phyloP scores from a whole-genome alignment of 1,284 basidiomycete species.

The Cutaneotrichosporon cutaneum region DNA sequence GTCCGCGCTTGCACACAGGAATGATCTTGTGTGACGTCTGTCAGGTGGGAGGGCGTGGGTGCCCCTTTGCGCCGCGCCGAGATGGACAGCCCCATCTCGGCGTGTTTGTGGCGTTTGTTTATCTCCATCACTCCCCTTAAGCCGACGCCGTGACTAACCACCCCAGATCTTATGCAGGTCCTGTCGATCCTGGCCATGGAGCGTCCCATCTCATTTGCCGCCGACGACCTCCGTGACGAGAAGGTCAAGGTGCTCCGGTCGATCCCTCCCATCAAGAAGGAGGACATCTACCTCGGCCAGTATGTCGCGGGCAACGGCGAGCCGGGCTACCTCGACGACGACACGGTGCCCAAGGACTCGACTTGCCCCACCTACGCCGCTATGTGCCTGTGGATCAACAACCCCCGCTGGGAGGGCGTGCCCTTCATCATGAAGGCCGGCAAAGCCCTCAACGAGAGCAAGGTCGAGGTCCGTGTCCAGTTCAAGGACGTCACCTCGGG shows the following conservation, averaged over 20 bases:
- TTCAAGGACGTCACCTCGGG: conserved; percentile 94
- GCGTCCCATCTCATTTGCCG: conserved; percentile 91
- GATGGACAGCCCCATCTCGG: no score
- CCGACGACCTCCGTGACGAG: conserved; percentile 95
- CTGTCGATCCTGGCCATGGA: conserved; percentile 93
- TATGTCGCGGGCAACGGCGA: conserved; percentile 84
- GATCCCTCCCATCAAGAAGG: conserved; percentile 74
- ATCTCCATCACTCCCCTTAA: background rate
- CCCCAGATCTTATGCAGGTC: conserved; percentile 82
- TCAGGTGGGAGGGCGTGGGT: background rate
- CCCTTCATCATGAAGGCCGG: conserved; percentile 96
- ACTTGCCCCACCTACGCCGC: conserved; percentile 91
- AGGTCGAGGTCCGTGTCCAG: conserved; percentile 93
- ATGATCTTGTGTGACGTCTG: background rate
- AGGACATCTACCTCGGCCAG: conserved; percentile 85
- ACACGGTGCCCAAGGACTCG: conserved; percentile 86
- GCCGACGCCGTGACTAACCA: conserved; percentile 11
- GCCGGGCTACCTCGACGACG: conserved; percentile 94
- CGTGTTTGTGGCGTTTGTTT: background rate
- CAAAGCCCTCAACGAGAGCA: conserved; percentile 94
- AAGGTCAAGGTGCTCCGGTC: conserved; percentile 94
- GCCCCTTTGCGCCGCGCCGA: background rate
- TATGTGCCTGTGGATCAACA: conserved; percentile 82
- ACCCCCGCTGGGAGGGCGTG: conserved; percentile 94
- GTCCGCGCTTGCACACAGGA: conserved; percentile 50